Evolutionary conservation across 768 basidiomycete genomes (phyloP), one percentile per base, ranked within the genome.

Genomic region (Tulasnella sp.): DNA sequence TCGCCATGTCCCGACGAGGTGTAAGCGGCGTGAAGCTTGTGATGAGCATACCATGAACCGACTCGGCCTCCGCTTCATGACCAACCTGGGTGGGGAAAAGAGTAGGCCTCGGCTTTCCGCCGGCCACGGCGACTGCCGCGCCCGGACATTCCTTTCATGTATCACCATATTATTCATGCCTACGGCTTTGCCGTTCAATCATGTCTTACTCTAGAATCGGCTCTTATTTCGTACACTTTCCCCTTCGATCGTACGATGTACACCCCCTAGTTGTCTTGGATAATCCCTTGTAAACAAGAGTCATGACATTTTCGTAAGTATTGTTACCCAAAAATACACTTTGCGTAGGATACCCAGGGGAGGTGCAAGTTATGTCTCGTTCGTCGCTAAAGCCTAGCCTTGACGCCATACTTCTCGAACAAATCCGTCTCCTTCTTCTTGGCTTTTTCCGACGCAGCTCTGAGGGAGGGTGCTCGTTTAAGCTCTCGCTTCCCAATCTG

Each of bases 401-500:
- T 78, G 11, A 81, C 20, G 13, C 79, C 77, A 35, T 73, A 48
- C 44, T 75, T 74, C 32, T 75, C 74, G 44, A 80, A 77, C 57
- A 93, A 82, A 7, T 82, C 86, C n/a, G 84, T 86, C 83, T 94
- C 91, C 83, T 87, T 92, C 85, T 86, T 86, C 83, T 88, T 88
- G 69, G 88, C 82, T 79, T 89, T 90, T 16, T 85, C 85, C 6
- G 87, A 85, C 79, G 88, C 89, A 82, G 88, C 86, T 35, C 84
- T 87, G 3, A 98, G 85, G 16, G 79, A 87, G 0, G 89, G 88
- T 0, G 91, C 94, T 35, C 94, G 90, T 85, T 89, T 92, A 80
- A 98, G 86, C 85, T 98, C 97, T 69, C 91, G 87, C 82, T 92
- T 92, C 11, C 96, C 97, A 67, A 99, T 93, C 85, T 99, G 96